Evolutionary conservation across 305 asterid genomes (phyloP), one percentile per base, ranked within the genome.

Genomic region (Fraxinus platypoda): DNA sequence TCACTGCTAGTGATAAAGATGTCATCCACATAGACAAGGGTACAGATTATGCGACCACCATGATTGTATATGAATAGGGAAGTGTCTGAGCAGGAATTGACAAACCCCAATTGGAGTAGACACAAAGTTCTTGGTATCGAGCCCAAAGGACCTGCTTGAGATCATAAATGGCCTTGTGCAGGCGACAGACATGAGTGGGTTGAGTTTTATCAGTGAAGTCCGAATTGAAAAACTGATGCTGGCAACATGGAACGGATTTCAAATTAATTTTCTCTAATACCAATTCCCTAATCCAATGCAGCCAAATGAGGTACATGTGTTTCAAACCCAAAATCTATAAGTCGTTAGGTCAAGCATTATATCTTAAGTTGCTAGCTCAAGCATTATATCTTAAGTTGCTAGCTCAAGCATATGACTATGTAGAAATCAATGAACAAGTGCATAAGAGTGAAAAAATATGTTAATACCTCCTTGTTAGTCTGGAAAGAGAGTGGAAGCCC

Each of bases 401-500:
- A 62, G 19, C 33, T 52, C 86, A 68, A 33, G 70, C 17, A 72
- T 52, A 31, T 35, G 8, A 52, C 35, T 46, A 13, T 6, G 75
- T n/a, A 7, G 34, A 30, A 9, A 79, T 52, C 34, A 43, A 78
- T 1, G 34, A 49, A 8, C 13, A 73, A 54, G 71, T 46, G 31
- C 78, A 34, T 54, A 68, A 26, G 9, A 23, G 17, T 26, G 41
- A 59, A 38, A n/a, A 7, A 46, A 41, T 28, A 59, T 37, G 57
- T 38, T 76, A 59, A 26, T 87, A 93, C 96, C 94, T 89, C 92
- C 92, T 94, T 94, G 85, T 89, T 93, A 31, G 97, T 90, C n/a
- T 75, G 90, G 84, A 95, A 95, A 35, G 97, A 87, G 83, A 90
- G 80, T 8, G 99, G 99, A 85, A 95, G 97, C 77, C 99, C 99